phyloP scores from a whole-genome alignment of 441 rosid species.

The Eutrema salsugineum region DNA sequence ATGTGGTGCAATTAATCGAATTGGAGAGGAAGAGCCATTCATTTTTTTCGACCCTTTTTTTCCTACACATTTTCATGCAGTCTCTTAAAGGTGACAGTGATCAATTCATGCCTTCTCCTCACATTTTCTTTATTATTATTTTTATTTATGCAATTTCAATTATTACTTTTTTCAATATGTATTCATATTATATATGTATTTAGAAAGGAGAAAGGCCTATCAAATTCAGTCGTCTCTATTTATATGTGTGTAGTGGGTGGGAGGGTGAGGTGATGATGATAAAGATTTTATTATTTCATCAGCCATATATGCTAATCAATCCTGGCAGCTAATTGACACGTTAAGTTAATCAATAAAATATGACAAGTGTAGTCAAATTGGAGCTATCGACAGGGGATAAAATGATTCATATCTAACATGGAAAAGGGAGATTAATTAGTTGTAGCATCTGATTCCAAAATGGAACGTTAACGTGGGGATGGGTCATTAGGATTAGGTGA shows the following conservation, averaged over 20 bases:
- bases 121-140: neutral
- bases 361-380: conserved; percentile 9
- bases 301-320: conserved; percentile 16
- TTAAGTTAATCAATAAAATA: neutral
- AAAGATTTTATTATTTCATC: neutral
- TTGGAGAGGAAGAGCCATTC: conserved; percentile 15
- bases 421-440: conserved; percentile 28
- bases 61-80: conserved; percentile 21
- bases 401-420: conserved; percentile 23
- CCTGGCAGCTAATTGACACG: conserved; percentile 26
- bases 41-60: conserved; percentile 14
- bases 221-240: neutral
- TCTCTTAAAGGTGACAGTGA: conserved; percentile 30
- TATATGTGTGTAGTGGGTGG: conserved; percentile 20
- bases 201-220: neutral
- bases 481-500: conserved; percentile 30
- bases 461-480: conserved; percentile 29
- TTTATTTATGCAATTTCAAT: neutral
- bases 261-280: conserved; percentile 23
- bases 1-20: conserved; percentile 18
- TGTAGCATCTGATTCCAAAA: conserved; percentile 26
- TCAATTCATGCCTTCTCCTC: conserved; percentile 27
- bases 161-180: neutral
- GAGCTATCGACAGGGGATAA: conserved; percentile 7
- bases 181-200: neutral